Conservation (phyloP, 164 flowering plant genomes). For the Aristolochia fimbriata region DNA sequence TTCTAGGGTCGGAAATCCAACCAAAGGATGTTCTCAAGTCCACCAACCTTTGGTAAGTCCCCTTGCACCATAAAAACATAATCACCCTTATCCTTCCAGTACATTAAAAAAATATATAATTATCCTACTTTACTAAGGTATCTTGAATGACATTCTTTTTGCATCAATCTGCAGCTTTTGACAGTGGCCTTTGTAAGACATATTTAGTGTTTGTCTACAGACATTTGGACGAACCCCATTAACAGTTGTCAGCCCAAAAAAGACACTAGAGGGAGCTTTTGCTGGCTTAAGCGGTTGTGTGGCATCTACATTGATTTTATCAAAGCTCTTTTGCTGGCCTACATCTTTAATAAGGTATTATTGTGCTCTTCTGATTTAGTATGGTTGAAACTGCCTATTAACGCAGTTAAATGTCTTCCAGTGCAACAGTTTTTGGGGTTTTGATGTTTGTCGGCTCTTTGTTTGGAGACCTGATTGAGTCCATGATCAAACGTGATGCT, state of each 20-base stretch:
- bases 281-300: constrained; percentile 84
- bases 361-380: background rate
- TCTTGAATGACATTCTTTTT: background rate
- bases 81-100: too few species aligned
- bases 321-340: constrained; percentile 78
- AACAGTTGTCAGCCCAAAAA: constrained; percentile 84
- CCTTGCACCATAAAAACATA: too few species aligned
- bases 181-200: background rate
- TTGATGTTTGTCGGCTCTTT: constrained; percentile 84
- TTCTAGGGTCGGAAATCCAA: too few species aligned
- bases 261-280: constrained; percentile 94
- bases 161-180: background rate
- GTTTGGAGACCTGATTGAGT: constrained; percentile 91
- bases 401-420: constrained; percentile 18
- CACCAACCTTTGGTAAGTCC: too few species aligned
- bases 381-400: background rate
- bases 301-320: constrained; percentile 48
- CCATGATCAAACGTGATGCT: constrained; percentile 97
- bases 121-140: too few species aligned
- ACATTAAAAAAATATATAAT: too few species aligned
- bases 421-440: constrained; percentile 70
- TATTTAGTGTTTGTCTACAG: constrained; percentile 29
- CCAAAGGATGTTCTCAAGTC: too few species aligned
- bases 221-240: constrained; percentile 93
- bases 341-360: constrained; percentile 55